Evolutionary conservation across 164 flowering plant species (phyloP), one percentile per base, ranked within the genome.

Genomic region (Stephania yunnanensis): DNA sequence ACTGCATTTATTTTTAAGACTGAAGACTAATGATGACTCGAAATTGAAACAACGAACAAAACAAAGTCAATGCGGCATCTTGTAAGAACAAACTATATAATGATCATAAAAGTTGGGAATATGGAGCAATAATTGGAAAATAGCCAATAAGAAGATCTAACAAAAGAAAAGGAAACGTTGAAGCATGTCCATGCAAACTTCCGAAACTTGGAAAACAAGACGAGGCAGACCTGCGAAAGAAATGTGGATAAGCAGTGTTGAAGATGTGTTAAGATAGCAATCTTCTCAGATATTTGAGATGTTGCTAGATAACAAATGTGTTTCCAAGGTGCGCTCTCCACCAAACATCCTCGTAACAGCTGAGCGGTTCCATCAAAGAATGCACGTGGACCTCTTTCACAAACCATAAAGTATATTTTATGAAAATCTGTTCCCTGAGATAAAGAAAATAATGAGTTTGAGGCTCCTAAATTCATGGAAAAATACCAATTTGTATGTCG

Each of bases 221-320:
- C 25, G 19, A 74, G 75, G 55, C 80, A 78, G 77, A 95, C 99
- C 98, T 93, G 87, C 11, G 96, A 92, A 79, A 95, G 82, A 83
- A 93, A 91, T 42, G 82, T 76, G 52, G 99, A 95, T 80, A 95
- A 83, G 9, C 84, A 80, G 78, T 77, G 78, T 81, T 89, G 88
- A 68, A 95, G 85, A 75, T 76, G 80, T 76, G 80, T 85, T 76
- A 95, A 83, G 17, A 87, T 82, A 19, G 81, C 76, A 68, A 92
- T 88, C 81, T 89, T 90, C 77, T 93, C 92, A 75, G 86, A 83
- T 73, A 95, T 90, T 46, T 87, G 79, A 73, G 80, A 77, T 55
- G 91, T 84, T 12, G 97, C 97, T 55, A 87, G 81, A 68, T 79
- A 82, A 79, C 73, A 81, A 36, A 92, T 83, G 74, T 81, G 84